Conservation (phyloP, 495 filamentous ascomycete species). For the Tetracladium marchalianum region DNA sequence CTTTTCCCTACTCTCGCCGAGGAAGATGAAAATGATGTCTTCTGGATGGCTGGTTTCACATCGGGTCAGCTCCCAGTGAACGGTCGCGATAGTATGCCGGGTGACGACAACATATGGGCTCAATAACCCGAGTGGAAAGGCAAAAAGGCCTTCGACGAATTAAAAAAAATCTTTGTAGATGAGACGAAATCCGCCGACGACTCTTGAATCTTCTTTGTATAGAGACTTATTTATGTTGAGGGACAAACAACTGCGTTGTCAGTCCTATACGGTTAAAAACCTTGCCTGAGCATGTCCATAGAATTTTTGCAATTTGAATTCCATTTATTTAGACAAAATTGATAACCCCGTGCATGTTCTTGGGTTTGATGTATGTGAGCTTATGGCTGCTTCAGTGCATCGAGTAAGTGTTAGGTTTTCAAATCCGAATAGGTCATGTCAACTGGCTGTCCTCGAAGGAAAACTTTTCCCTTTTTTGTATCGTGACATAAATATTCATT, state of each 20-base stretch:
- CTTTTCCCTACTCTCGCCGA: slow-evolving; percentile 8
- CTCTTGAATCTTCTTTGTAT: slow-evolving; percentile 14
- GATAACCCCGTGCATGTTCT: too few species aligned
- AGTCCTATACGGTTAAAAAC: background rate
- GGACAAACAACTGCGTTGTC: too few species aligned
- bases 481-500: too few species aligned
- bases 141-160: slow-evolving; percentile 21
- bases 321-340: background rate
- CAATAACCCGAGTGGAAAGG: slow-evolving; percentile 23
- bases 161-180: slow-evolving; percentile 11
- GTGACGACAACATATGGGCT: slow-evolving; percentile 18
- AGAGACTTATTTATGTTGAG: slow-evolving; percentile 1
- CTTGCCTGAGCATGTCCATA: slow-evolving; percentile 13
- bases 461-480: too few species aligned
- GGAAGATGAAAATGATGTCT: slow-evolving; percentile 18
- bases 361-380: too few species aligned
- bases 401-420: too few species aligned
- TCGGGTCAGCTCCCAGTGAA: slow-evolving; percentile 9
- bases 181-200: slow-evolving; percentile 14
- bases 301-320: slow-evolving; percentile 16
- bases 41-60: slow-evolving; percentile 19
- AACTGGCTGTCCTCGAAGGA: too few species aligned
- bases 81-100: slow-evolving; percentile 4
- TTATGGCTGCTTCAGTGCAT: too few species aligned
- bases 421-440: too few species aligned